A percentile compares a stretch with the other conserved stretches of the same genome.
phyloP scores from a whole-genome alignment of 495 filamentous ascomycete genomes.

The Symbiotaphrina buchneri region DNA sequence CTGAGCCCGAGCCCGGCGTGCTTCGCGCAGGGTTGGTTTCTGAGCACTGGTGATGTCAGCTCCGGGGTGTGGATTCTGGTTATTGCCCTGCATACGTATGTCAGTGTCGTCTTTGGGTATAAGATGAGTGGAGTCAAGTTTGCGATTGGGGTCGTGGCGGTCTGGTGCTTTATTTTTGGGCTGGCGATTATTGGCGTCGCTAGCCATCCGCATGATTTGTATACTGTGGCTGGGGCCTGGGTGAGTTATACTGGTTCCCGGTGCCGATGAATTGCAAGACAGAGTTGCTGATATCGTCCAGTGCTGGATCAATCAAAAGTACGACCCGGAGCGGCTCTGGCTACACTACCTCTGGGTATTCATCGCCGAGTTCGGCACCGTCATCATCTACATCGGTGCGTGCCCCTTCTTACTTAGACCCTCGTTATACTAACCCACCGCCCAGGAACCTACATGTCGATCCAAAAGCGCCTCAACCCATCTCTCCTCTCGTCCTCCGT shows the following conservation, averaged over 20 bases:
- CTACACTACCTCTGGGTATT: constrained; percentile 71
- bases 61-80: constrained; percentile 48
- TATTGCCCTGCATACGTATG: constrained; percentile 48
- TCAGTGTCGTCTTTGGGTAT: constrained; percentile 33
- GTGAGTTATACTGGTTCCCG: constrained; percentile 15
- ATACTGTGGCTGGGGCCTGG: constrained; percentile 38
- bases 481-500: too few relatives aligned
- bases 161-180: constrained; percentile 37
- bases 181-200: constrained; percentile 32
- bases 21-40: constrained; percentile 47
- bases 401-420: too few relatives aligned
- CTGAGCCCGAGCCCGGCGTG: constrained; percentile 28
- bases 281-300: constrained; percentile 11
- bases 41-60: constrained; percentile 45
- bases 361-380: constrained; percentile 38
- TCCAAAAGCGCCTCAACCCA: constrained; percentile 4
- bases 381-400: constrained; percentile 42
- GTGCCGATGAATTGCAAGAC: constrained; percentile 4
- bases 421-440: too few relatives aligned
- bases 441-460: too few relatives aligned
- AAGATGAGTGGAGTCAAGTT: constrained; percentile 30
- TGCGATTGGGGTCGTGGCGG: constrained; percentile 20
- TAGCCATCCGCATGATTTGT: constrained; percentile 30
- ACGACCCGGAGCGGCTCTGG: constrained; percentile 37
- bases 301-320: constrained; percentile 50